Evolutionary conservation across 2,329 filamentous ascomycete genomes (phyloP).

Genomic region (Ustulina deusta): DNA sequence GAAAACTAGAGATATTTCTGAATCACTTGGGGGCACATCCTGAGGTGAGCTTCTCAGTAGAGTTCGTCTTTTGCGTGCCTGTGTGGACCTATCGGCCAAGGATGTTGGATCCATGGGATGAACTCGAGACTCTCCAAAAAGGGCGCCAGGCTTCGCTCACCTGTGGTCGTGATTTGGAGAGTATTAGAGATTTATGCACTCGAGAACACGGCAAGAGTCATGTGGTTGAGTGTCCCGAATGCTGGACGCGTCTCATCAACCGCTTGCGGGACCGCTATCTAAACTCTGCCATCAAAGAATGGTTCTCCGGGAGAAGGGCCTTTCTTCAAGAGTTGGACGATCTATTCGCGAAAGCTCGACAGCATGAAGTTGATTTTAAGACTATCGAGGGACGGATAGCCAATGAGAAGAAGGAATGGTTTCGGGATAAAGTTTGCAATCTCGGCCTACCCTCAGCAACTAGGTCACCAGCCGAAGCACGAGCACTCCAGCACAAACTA

Average conservation of each 20-base stretch:
- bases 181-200: conserved; percentile 58
- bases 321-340: conserved; percentile 64
- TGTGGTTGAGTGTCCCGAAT: conserved; percentile 60
- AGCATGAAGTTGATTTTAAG: conserved; percentile 57
- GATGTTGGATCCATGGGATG: conserved; percentile 53
- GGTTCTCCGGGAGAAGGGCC: conserved; percentile 63
- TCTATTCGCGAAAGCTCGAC: conserved; percentile 62
- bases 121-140: conserved; percentile 48
- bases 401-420: conserved; percentile 66
- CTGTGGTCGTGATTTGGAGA: conserved; percentile 58
- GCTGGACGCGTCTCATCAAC: conserved; percentile 62
- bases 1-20: neutral
- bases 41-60: neutral
- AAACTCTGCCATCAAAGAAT: conserved; percentile 56
- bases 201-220: conserved; percentile 58
- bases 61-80: neutral
- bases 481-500: conserved; percentile 46
- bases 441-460: conserved; percentile 46
- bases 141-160: conserved; percentile 45
- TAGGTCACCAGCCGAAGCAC: conserved; percentile 44
- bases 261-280: conserved; percentile 58
- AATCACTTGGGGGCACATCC: neutral
- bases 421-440: conserved; percentile 54
- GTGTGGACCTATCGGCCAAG: conserved; percentile 18
- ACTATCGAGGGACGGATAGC: conserved; percentile 63